Evolutionary conservation across 2,329 filamentous ascomycete species (phyloP), one percentile per base, ranked within the genome.

Genomic region (Clarireedia hainanense): DNA sequence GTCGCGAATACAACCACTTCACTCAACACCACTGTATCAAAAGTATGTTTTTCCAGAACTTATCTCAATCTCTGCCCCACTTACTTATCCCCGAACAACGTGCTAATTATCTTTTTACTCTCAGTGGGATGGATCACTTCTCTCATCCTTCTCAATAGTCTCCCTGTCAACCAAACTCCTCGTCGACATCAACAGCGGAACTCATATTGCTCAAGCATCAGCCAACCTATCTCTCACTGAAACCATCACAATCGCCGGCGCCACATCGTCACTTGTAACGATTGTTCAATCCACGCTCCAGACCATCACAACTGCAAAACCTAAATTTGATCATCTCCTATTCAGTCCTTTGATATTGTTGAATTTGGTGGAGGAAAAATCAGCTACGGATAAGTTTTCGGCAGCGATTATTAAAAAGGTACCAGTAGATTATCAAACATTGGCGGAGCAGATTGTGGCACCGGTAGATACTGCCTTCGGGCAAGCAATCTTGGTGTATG

Each of bases 401-500:
- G 54, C 50, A 9, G 59, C 58, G 12, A 59, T 63, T 15, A 46
- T 59, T 15, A 45, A n/a, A 0, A 64, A 63, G 54, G 55, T 64
- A 2, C 62, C 62, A 0, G 46, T 50, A 24, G 48, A 40, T 10
- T 58, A 58, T 7, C 53, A 59, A 26, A 40, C 20, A 1, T 26
- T 55, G 2, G 61, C 61, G 0, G 43, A 68, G 61, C 52, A 48
- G 0, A 47, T 79, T 43, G 66, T 72, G 3, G 66, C 67, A 34
- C 68, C 70, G 10, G 73, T 79, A 47, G 65, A 71, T 57, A 53
- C 57, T 39, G 88, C 85, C 85, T 90, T 23, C 68, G 68, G 0
- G 84, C 83, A 63, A 5, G 64, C 67, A 0, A 78, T 79, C 61
- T 63, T 27, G 34, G 17, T n/a, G 47, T 61, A 59, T 52, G 42